Base-by-base conservation (phyloP, 2,329 filamentous ascomycete species). In the Xylaria sp. region DNA sequence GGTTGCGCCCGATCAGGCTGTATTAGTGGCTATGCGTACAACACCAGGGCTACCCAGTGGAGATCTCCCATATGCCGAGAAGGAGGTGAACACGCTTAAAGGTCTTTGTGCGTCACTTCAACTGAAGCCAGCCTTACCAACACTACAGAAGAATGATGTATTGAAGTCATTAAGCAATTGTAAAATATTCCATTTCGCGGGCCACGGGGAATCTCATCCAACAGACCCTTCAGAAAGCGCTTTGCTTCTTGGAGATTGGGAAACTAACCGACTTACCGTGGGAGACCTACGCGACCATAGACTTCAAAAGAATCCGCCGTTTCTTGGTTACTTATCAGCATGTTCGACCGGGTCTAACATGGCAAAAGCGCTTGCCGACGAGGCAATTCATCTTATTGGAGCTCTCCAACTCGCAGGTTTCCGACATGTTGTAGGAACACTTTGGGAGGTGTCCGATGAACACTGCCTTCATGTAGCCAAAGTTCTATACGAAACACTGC, bases 241-340 rank as follows among this genome's bases (percentile, higher is more conserved):
- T 51, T 66, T 81, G 1, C 34, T 59, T 9, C 21, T 64, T 2
- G 14, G 53, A 4, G 54, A 64, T 19, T 58, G 45, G 45, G 8
- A 53, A 3, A 34, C 32, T 4, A 9, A 34, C 9, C 32, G 5
- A 34, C 19, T 62, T 1, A 54, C 59, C 7, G 48, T 60, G 3
- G 27, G 27, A 21, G 45, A 60, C 30, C 17, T 60, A 6, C 45
- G 17, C 17, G 42, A 45, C 42, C 12, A 14, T n/a, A 45, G 42
- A 45, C 12, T 45, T 4, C 42, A 45, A 45, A n/a, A 45, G 12
- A 14, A 56, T 0, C 6, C 67, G 1, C 77, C 77, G 2, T 81
- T 81, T 57, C 75, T 81, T 2, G 80, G 77, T 0, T 82, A 79
- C 56, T 77, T 83, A 1, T 82, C 80, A 3, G 80, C 80, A 0